Conservation (phyloP, 2,329 filamentous ascomycete species). For the Talaromyces sp. region DNA sequence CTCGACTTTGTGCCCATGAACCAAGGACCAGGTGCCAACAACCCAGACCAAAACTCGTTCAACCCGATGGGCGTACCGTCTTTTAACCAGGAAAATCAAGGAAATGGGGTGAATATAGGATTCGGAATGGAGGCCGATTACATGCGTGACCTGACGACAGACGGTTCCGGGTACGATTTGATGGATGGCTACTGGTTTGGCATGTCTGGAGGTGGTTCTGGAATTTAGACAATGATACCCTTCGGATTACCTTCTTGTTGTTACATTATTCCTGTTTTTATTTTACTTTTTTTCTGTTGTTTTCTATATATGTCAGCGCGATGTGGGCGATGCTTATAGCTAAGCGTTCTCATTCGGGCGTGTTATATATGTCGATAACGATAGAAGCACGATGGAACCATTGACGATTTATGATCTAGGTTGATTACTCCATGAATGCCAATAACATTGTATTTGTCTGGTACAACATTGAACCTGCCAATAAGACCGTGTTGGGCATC, state of each 20-base stretch:
- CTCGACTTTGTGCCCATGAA: conserved; percentile 44
- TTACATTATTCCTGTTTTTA: background rate
- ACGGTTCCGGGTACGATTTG: conserved; percentile 44
- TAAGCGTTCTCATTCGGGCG: background rate
- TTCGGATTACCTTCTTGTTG: background rate
- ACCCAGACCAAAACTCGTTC: conserved; percentile 25
- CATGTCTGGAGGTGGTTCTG: conserved; percentile 17
- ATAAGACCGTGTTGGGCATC: conserved; percentile 1
- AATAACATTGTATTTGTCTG: background rate
- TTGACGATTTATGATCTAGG: background rate
- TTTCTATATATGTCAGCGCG: background rate
- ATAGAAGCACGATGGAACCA: background rate
- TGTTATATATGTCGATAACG: background rate
- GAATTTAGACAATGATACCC: conserved; percentile 12
- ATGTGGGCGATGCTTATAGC: background rate
- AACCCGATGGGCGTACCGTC: conserved; percentile 16
- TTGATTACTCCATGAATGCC: background rate
- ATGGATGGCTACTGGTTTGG: conserved; percentile 55
- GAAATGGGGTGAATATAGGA: conserved; percentile 40
- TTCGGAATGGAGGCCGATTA: conserved; percentile 42
- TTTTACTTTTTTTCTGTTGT: background rate
- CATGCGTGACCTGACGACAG: conserved; percentile 44
- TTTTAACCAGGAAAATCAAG: conserved; percentile 12
- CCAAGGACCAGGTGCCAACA: conserved; percentile 19
- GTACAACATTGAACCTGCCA: background rate